These are phyloP conservation scores for Edaphochlamys debaryana DNA, from an alignment of 139 green algal species.

Conservation along the genomic window DNA sequence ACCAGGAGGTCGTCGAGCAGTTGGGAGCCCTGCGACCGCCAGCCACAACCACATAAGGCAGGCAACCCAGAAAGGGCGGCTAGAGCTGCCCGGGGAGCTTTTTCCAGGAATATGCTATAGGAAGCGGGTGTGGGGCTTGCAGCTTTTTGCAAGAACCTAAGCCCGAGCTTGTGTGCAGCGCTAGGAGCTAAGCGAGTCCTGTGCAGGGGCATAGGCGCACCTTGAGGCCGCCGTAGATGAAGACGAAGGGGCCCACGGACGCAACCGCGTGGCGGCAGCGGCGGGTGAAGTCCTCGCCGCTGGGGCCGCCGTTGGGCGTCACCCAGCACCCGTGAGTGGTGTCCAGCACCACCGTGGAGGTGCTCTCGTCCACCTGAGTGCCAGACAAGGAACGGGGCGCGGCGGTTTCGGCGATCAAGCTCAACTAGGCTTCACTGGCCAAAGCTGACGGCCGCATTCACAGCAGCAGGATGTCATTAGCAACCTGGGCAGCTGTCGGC, in stretches of 20 bases:
- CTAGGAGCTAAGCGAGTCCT: too few relatives aligned
- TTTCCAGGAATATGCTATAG: not conserved
- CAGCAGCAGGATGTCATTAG: too few relatives aligned
- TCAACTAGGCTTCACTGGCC: too few relatives aligned
- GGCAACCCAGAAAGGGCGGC: too few relatives aligned
- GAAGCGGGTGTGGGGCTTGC: too few relatives aligned
- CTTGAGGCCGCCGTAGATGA: conserved; percentile 94
- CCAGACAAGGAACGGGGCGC: not conserved
- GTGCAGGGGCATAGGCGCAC: too few relatives aligned
- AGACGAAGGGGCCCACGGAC: conserved; percentile 90
- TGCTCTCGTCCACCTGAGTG: conserved; percentile 84
- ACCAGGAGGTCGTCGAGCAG: conserved; percentile 91
- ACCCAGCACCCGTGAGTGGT: conserved; percentile 82
- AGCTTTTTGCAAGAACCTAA: too few relatives aligned
- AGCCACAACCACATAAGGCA: not conserved
- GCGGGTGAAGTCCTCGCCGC: conserved; percentile 66
- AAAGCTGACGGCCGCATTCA: too few relatives aligned
- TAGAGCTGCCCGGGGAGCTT: not conserved
- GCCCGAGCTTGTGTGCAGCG: too few relatives aligned
- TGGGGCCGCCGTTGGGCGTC: conserved; percentile 39
- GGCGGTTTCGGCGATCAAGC: not conserved
- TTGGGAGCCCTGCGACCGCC: conserved; percentile 57
- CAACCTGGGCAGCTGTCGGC: too few relatives aligned
- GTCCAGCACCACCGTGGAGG: conserved; percentile 89
- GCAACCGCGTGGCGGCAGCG: conserved; percentile 88